Evolutionary conservation across 208 protist species (phyloP).

Genomic region (Vickermania ingenoplastis): DNA sequence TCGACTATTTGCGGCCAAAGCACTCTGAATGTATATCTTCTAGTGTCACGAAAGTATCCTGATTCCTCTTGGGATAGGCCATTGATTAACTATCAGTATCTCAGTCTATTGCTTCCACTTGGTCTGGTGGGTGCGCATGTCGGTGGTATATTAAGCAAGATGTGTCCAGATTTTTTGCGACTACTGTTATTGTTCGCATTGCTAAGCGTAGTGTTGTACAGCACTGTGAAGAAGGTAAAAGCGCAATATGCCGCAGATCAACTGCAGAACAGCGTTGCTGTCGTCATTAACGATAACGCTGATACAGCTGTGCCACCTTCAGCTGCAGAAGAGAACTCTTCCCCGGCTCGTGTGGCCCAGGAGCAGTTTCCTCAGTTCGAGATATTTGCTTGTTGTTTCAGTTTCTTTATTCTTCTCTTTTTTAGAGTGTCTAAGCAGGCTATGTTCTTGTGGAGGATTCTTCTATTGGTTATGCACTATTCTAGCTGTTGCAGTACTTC

Average conservation of each 20-base stretch:
- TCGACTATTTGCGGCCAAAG: too few relatives aligned
- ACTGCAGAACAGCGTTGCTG: conserved; percentile 9
- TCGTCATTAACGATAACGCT: conserved; percentile 5
- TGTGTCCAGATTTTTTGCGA: conserved; percentile 63
- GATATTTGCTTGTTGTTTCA: conserved; percentile 46
- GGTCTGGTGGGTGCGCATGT: conserved; percentile 58
- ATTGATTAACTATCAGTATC: too few relatives aligned
- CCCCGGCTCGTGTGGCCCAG: background rate
- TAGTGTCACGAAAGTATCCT: conserved; percentile 40
- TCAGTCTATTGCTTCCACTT: conserved; percentile 67
- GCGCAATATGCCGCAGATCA: conserved; percentile 31
- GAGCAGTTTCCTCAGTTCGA: conserved; percentile 36
- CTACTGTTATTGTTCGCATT: conserved; percentile 64
- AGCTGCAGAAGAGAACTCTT: background rate
- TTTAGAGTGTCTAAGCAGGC: conserved; percentile 47
- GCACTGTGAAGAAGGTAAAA: conserved; percentile 48
- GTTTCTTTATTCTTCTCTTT: too few relatives aligned
- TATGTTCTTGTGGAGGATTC: conserved; percentile 27
- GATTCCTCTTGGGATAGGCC: conserved; percentile 36
- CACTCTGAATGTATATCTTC: conserved; percentile 66
- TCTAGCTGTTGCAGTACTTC: conserved; percentile 24
- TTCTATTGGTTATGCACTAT: conserved; percentile 41
- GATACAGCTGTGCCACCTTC: conserved; percentile 5
- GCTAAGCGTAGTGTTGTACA: conserved; percentile 46
- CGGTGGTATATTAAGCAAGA: conserved; percentile 52